Evolutionary conservation across 1,284 basidiomycete genomes (phyloP).

Genomic region (Pyrrhoderma noxium): DNA sequence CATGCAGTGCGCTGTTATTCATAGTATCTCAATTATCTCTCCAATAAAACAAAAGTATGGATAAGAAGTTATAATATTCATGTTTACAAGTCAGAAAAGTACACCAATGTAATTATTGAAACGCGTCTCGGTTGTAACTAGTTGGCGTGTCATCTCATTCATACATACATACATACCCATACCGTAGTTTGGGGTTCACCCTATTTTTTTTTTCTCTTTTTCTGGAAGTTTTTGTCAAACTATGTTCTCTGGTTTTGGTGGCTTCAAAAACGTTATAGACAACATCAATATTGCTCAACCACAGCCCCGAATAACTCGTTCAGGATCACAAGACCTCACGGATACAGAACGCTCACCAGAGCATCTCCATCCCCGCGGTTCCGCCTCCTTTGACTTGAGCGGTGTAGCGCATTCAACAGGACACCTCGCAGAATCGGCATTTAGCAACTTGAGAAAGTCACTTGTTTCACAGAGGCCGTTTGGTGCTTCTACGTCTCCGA

Average conservation of each 20-base stretch:
- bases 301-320: slow-evolving; percentile 26
- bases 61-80: too few species aligned
- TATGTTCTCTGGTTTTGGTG: slow-evolving; percentile 51
- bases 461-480: slow-evolving; percentile 45
- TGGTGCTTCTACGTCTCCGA: slow-evolving; percentile 24
- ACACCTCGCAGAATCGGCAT: slow-evolving; percentile 52
- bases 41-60: not conserved
- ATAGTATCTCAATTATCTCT: not conserved
- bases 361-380: slow-evolving; percentile 21
- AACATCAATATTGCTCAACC: slow-evolving; percentile 37
- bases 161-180: too few species aligned
- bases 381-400: slow-evolving; percentile 29
- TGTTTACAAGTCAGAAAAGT: too few species aligned
- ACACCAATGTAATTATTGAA: too few species aligned
- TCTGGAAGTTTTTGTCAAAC: not conserved
- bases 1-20: slow-evolving; percentile 14
- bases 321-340: slow-evolving; percentile 27
- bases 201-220: too few species aligned
- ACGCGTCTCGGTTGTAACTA: too few species aligned
- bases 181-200: too few species aligned
- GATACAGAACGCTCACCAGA: slow-evolving; percentile 21
- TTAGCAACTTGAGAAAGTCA: slow-evolving; percentile 55
- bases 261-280: slow-evolving; percentile 51
- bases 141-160: too few species aligned
- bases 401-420: slow-evolving; percentile 36